Evolutionary conservation across 2,329 filamentous ascomycete genomes (phyloP), one percentile per base, ranked within the genome.

Genomic region (Grosmannia clavigera): DNA sequence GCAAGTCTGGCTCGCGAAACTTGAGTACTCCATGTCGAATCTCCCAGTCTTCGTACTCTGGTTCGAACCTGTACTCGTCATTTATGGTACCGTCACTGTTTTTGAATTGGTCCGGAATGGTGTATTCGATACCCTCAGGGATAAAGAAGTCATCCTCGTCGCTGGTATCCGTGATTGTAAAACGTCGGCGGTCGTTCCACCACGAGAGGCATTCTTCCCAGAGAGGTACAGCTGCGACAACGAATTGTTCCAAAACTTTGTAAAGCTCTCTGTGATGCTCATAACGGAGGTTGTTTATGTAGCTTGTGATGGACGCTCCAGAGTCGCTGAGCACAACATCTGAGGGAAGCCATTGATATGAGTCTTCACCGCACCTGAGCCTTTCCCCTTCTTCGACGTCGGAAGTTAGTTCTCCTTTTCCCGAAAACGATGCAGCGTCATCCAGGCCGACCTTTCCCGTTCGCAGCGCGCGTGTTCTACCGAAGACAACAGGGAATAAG

Each of bases 401-500:
- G 10, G 12, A 2, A 10, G 19, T 12, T 16, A 62, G 25, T 12
- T 67, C 62, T 5, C 68, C 69, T 55, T 53, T 60, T 43, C 64
- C 63, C 59, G 66, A 68, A 51, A 63, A 66, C 10, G 65, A 61
- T 51, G 67, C 54, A 33, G 68, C 67, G 55, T 68, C 64, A 3
- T 61, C 58, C 0, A 68, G 61, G 2, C 67, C 66, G 7, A 72
- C 71, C 0, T 67, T 69, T 0, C 71, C 67, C 1, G 61, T 53
- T 46, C 78, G 65, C 5, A 78, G 71, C 6, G 60, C 65, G 12
- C 31, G 58, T 11, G 64, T 62, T 11, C 57, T 58, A 58, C 68
- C 67, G 61, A 78, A 81, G 1, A 81, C 69, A 0, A 85, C 68
- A 0, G 81, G 81, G 62, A 78, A 85, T 60, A 85, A 70, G 2